Evolutionary conservation across 306 rosid genomes (phyloP).

Genomic region (Cicer judaicum): DNA sequence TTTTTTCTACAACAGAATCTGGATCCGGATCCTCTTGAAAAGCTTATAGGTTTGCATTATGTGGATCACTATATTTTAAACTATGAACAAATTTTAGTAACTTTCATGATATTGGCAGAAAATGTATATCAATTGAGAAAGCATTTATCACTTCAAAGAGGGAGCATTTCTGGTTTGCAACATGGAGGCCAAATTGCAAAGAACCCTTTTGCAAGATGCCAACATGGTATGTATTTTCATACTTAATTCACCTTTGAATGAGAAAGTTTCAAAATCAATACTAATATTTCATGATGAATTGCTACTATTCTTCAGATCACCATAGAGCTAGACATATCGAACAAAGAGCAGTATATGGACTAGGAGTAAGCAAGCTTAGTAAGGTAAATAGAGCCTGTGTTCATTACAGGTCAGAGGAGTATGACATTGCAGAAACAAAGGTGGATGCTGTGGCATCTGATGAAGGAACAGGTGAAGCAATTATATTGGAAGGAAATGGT

Average conservation of each 20-base stretch:
- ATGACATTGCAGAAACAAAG: slow-evolving; percentile 55
- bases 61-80: background rate
- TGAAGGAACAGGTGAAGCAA: slow-evolving; percentile 62
- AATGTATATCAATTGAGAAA: slow-evolving; percentile 48
- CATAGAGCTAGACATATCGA: slow-evolving; percentile 36
- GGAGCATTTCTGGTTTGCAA: slow-evolving; percentile 39
- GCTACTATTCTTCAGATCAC: slow-evolving; percentile 45
- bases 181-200: slow-evolving; percentile 43
- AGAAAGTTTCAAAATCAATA: slow-evolving; percentile 42
- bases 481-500: slow-evolving; percentile 50
- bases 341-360: slow-evolving; percentile 37
- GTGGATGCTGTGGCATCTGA: slow-evolving; percentile 52
- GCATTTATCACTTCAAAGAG: slow-evolving; percentile 43
- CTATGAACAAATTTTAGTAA: background rate
- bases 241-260: slow-evolving; percentile 35
- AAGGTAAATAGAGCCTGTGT: slow-evolving; percentile 52
- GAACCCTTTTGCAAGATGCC: slow-evolving; percentile 39
- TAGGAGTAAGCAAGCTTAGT: slow-evolving; percentile 28
- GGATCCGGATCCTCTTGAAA: too few species aligned
- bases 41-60: background rate
- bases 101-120: slow-evolving; percentile 50
- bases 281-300: slow-evolving; percentile 8
- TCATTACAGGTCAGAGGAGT: slow-evolving; percentile 67
- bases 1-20: too few species aligned
- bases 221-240: slow-evolving; percentile 34